Conservation (phyloP, 805 yeast species). For the Candida vaughaniae region DNA sequence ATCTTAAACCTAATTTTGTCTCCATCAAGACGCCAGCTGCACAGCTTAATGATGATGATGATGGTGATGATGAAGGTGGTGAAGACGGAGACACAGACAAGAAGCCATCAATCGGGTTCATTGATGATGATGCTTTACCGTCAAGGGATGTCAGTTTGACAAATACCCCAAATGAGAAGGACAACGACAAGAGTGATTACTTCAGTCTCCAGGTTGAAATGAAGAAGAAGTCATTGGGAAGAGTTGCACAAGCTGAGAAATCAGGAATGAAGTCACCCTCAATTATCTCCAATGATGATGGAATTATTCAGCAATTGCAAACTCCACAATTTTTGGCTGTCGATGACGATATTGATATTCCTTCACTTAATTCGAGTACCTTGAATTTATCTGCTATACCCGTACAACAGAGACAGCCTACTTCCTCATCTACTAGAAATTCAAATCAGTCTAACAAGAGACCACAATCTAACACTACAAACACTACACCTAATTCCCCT, state of each 20-base stretch:
- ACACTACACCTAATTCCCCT: not conserved
- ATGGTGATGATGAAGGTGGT: constrained; percentile 53
- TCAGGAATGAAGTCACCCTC: constrained; percentile 27
- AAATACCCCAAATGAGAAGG: constrained; percentile 13
- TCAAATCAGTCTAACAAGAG: not conserved
- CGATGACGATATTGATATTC: constrained; percentile 19
- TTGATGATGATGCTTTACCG: constrained; percentile 39
- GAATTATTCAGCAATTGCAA: constrained; percentile 32
- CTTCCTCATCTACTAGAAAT: not conserved
- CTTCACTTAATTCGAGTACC: constrained; percentile 14
- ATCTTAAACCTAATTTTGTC: constrained; percentile 60
- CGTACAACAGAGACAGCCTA: not conserved
- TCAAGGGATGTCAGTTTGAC: constrained; percentile 1
- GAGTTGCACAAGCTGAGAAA: constrained; percentile 2
- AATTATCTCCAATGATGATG: constrained; percentile 35
- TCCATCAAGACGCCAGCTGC: constrained; percentile 73
- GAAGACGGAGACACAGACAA: constrained; percentile 45
- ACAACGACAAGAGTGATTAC: constrained; percentile 14
- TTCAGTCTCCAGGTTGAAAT: constrained; percentile 10
- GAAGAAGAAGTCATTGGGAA: constrained; percentile 10
- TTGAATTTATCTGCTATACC: constrained; percentile 9
- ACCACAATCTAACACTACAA: not conserved
- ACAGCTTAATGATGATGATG: constrained; percentile 63
- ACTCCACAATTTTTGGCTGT: constrained; percentile 33
- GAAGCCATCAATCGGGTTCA: constrained; percentile 61